Evolutionary conservation across 2,329 filamentous ascomycete species (phyloP).

Genomic region (Nemania abortiva): DNA sequence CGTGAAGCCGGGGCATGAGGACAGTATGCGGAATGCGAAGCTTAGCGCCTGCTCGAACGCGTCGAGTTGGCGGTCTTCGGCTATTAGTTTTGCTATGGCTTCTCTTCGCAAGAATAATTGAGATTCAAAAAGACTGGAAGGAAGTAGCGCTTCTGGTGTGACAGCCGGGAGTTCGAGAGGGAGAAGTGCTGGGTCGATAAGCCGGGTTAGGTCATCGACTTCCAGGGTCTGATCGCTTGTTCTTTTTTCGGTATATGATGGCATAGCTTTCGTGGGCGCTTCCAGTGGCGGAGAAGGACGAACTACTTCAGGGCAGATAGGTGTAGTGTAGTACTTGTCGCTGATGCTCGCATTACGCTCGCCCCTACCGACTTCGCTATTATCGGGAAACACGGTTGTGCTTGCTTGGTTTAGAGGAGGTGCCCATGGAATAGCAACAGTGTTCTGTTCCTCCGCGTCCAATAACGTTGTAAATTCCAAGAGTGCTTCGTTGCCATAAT

Average conservation of each 20-base stretch:
- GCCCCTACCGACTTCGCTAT: no score
- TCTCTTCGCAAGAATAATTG: not conserved
- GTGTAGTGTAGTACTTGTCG: no score
- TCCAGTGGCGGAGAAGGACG: no score
- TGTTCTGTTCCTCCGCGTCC: no score
- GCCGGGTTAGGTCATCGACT: not conserved
- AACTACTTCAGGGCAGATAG: no score
- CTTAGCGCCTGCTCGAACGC: not conserved
- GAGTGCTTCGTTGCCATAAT: no score
- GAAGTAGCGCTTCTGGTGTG: no score
- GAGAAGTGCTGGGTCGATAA: not conserved
- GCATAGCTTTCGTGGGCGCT: not conserved
- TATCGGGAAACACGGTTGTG: no score
- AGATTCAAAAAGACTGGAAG: not conserved
- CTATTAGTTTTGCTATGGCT: not conserved
- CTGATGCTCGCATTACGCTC: no score
- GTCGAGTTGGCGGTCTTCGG: not conserved
- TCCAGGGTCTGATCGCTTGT: not conserved
- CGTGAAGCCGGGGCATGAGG: not conserved
- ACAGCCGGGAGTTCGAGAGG: not conserved
- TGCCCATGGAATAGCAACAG: no score
- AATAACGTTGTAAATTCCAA: no score
- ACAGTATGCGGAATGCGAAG: not conserved
- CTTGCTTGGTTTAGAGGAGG: no score
- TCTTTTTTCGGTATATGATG: not conserved